Base-by-base conservation (phyloP, 768 basidiomycete genomes). In the Arthromyces matolae region DNA sequence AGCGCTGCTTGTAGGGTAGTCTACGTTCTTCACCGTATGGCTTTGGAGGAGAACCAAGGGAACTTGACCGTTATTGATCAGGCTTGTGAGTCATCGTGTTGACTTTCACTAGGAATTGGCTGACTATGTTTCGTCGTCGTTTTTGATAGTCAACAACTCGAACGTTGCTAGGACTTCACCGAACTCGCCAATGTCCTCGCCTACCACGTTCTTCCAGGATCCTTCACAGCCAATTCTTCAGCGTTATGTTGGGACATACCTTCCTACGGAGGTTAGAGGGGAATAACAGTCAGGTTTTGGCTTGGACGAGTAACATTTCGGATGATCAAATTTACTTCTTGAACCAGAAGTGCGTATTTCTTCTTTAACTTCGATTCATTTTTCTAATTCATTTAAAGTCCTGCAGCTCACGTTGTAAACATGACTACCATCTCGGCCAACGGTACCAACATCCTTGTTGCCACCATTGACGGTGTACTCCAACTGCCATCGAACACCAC, bases 171-270 rank as follows among this genome's bases (percentile, higher is more conserved):
- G n/a, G 45, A 55, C 22, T 24, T 48, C 4, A 23, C 32, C 1
- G 36, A 19, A n/a, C 43, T 57, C 19, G 52, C 54, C 18, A 36
- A 41, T 20, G 44, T 57, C 23, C 49, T 60, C 35, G 47, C 56
- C 18, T 60, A 60, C 20, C 59, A 60, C 33, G 48, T 58, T 27
- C 49, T 60, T 34, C 59, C 53, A 1, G 59, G 59, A 24, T 48
- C 27, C 32, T 60, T 58, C 40, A 45, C 50, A 23, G 31, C 48
- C 32, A 46, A 35, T 12, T 24, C 51, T n/a, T 50, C 56, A 79
- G 77, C 54, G 70, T 73, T 52, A 86, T 84, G 0, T 64, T 89
- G 45, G 83, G 81, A 1, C 76, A 82, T 32, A 83, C 86, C 0
- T 65, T 83, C n/a, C 71, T 87, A 34, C 76, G 74, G 34, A 71